phyloP scores from a whole-genome alignment of 1,139 yeast genomes.

The Debaryomycetaceae sp. region DNA sequence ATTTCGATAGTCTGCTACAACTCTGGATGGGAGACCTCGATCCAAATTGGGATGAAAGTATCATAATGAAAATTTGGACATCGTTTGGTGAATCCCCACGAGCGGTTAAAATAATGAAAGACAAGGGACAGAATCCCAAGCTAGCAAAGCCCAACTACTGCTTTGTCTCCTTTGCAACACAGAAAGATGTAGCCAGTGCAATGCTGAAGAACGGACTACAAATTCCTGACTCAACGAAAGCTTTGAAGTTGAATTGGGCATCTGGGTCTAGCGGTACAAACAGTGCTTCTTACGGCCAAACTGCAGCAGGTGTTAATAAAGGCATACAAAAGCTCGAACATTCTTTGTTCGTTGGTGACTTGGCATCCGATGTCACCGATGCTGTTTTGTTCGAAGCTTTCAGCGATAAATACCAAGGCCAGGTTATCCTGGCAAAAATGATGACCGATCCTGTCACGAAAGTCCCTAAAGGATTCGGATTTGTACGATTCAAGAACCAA shows the following conservation, averaged over 20 bases:
- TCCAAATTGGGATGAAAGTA: constrained; percentile 75
- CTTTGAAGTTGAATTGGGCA: constrained; percentile 83
- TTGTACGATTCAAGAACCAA: constrained; percentile 75
- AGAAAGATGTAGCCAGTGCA: constrained; percentile 69
- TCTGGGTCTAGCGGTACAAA: constrained; percentile 43
- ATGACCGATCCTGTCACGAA: constrained; percentile 80
- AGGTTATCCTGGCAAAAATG: constrained; percentile 81
- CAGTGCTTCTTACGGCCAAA: constrained; percentile 1
- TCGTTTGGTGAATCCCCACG: constrained; percentile 35
- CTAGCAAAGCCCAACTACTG: constrained; percentile 49
- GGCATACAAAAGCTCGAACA: constrained; percentile 12
- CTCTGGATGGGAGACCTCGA: constrained; percentile 97
- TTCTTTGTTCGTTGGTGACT: constrained; percentile 84
- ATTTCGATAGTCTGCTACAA: constrained; percentile 19
- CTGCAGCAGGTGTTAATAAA: background rate
- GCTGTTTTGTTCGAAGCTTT: constrained; percentile 63
- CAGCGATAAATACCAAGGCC: constrained; percentile 61
- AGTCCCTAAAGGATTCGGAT: constrained; percentile 83
- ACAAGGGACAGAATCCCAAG: constrained; percentile 20
- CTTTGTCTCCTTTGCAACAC: constrained; percentile 73
- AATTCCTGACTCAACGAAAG: constrained; percentile 56
- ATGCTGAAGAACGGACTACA: constrained; percentile 63
- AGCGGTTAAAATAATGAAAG: constrained; percentile 35
- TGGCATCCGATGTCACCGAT: constrained; percentile 75
- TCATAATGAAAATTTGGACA: constrained; percentile 65